phyloP scores from a whole-genome alignment of 2,329 filamentous ascomycete species.

The Colletotrichum trifolii region DNA sequence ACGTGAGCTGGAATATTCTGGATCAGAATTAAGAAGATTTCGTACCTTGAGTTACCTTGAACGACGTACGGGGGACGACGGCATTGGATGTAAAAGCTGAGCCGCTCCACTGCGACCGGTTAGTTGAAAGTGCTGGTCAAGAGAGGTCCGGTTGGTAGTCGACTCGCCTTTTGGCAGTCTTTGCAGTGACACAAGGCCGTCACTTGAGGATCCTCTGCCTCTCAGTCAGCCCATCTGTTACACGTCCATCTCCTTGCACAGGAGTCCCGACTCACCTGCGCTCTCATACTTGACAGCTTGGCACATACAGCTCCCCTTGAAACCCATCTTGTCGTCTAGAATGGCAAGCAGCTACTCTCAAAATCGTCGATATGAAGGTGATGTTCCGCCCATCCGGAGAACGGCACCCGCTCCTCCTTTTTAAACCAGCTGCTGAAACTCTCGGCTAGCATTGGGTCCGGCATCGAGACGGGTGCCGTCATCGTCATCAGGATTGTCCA shows the following conservation, averaged over 20 bases:
- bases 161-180: conserved; percentile 64
- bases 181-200: conserved; percentile 64
- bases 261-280: conserved; percentile 41
- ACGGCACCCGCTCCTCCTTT: no score
- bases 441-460: no score
- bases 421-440: no score
- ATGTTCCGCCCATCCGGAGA: no score
- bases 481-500: no score
- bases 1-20: neutral
- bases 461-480: no score
- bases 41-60: conserved; percentile 61
- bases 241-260: no score
- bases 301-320: conserved; percentile 50
- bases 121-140: neutral
- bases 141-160: neutral
- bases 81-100: conserved; percentile 66
- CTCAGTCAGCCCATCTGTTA: no score
- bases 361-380: no score
- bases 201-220: conserved; percentile 51
- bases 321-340: conserved; percentile 19
- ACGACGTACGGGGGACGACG: conserved; percentile 57
- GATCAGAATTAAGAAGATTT: fast-evolving
- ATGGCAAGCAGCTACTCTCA: no score
- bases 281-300: conserved; percentile 48
- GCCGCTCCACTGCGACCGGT: conserved; percentile 55